phyloP scores from a whole-genome alignment of 495 filamentous ascomycete species.

The Cetradonia linearis region DNA sequence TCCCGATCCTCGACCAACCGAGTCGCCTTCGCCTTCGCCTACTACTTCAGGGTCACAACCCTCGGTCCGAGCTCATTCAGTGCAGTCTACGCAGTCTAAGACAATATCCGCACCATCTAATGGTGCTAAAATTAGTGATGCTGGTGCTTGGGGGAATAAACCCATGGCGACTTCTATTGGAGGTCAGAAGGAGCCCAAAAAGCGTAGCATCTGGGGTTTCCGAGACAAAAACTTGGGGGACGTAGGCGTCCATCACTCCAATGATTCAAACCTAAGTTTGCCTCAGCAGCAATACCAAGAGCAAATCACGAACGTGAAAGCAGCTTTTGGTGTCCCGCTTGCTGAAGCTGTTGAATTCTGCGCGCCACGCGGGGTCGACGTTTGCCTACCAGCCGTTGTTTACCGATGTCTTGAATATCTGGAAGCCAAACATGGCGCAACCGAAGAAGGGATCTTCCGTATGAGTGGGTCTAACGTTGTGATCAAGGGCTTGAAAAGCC shows the following conservation, averaged over 20 bases:
- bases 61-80: conserved; percentile 18
- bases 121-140: conserved; percentile 73
- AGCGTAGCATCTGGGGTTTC: conserved; percentile 92
- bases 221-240: conserved; percentile 57
- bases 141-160: conserved; percentile 80
- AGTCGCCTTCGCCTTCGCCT: conserved; percentile 41
- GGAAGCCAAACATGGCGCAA: conserved; percentile 66
- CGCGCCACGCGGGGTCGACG: conserved; percentile 56
- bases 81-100: conserved; percentile 40
- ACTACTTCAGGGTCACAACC: conserved; percentile 26
- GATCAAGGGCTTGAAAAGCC: conserved; percentile 80
- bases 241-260: conserved; percentile 35
- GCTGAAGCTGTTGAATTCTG: conserved; percentile 78
- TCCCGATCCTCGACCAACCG: conserved; percentile 26
- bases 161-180: conserved; percentile 41
- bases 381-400: conserved; percentile 83
- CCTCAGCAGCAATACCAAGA: conserved; percentile 38
- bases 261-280: conserved; percentile 32
- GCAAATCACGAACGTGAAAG: conserved; percentile 48
- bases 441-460: conserved; percentile 92
- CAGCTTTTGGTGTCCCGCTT: conserved; percentile 79
- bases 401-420: conserved; percentile 96
- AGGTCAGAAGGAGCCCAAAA: conserved; percentile 71
- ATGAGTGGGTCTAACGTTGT: conserved; percentile 89
- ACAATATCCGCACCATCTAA: conserved; percentile 83